Conservation (phyloP, 306 rosid species). For the Pyrus communis region DNA sequence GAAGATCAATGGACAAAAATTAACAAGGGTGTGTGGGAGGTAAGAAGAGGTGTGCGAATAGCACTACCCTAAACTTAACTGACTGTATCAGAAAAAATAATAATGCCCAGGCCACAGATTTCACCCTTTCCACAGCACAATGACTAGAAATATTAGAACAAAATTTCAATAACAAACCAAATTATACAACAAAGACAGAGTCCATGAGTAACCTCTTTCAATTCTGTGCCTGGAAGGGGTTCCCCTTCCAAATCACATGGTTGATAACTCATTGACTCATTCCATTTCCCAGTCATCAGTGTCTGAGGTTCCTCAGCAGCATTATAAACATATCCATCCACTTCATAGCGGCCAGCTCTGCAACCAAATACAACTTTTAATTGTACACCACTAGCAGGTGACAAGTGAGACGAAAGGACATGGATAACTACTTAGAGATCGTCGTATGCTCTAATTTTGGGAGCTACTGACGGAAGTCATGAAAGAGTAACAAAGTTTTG, state of each 20-base stretch:
- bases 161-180: background rate
- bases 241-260: constrained; percentile 89
- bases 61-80: background rate
- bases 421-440: background rate
- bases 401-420: background rate
- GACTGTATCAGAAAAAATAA: too few species aligned
- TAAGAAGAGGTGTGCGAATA: too few species aligned
- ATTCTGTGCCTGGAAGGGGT: constrained; percentile 69
- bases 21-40: too few species aligned
- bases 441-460: background rate
- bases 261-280: constrained; percentile 73
- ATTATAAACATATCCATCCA: constrained; percentile 88
- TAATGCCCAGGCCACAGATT: background rate
- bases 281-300: constrained; percentile 94
- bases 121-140: background rate
- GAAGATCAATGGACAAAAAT: too few species aligned
- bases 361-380: constrained; percentile 6
- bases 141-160: background rate
- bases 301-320: constrained; percentile 84
- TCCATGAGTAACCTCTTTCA: constrained; percentile 62
- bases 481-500: background rate
- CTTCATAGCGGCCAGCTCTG: constrained; percentile 93
- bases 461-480: background rate
- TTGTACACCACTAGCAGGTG: background rate
- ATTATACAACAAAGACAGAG: background rate